Base-by-base conservation (phyloP, 2,329 filamentous ascomycete genomes). In the Endoconidiophora polonica region DNA sequence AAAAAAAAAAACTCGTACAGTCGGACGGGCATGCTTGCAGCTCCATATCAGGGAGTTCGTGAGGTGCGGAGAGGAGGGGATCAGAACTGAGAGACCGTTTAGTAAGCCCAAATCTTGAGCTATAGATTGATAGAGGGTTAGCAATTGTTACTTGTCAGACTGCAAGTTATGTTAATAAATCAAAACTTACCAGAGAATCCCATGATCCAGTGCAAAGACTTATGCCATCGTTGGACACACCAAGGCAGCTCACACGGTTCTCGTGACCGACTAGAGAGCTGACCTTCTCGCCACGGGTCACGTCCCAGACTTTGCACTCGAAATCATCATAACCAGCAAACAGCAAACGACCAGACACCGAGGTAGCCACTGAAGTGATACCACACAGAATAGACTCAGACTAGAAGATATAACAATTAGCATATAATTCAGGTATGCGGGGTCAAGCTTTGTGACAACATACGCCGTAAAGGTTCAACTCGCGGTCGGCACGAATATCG, bases 241-340 rank as follows among this genome's bases (percentile, higher is more conserved):
- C 91, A 63, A 98, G 72, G 68, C 91, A 98, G 77, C 90, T 96
- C 64, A 98, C 91, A 58, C 91, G 84, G 73, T 98, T 98, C 69
- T 96, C 90, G 67, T 98, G 91, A 60, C 91, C 91, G 61, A 93
- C 90, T 54, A 98, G 75, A 50, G 88, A 94, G 62, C 91, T 91
- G 57, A 98, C 87, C 70, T 94, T 93, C 65, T 98, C 91, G 56
- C 90, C 91, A 57, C 91, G 83, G 51, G 94, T 86, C 55, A 94
- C 80, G 67, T 98, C 91, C 91, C 91, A 98, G 54, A 96, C 91
- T 83, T 96, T 98, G 88, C 91, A 98, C 69, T 98, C 91, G 61
- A 94, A 98, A 64, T 98, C 91, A 61, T 98, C 91, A 62, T 98
- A 98, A 58, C 91, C 91, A 50, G 91, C 91, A 65, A 98, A 98